Evolutionary conservation across 495 filamentous ascomycete species (phyloP).

Genomic region (Penicillium subrubescens): DNA sequence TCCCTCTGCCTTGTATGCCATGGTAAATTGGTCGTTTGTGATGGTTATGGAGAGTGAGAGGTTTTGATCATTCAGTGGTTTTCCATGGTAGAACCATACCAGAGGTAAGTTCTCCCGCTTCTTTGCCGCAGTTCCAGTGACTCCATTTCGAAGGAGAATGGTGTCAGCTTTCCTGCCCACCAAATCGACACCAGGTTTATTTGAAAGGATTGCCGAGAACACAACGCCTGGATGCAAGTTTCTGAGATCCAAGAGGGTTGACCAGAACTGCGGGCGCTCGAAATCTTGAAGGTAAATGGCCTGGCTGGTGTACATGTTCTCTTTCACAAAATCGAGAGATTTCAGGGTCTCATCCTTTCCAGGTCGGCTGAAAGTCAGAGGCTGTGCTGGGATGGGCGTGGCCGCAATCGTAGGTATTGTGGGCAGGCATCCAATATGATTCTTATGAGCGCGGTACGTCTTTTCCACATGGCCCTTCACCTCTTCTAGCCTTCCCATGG

Average conservation of each 20-base stretch:
- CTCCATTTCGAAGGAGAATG: conserved; percentile 9
- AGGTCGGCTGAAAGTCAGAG: conserved; percentile 2
- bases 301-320: conserved; percentile 6
- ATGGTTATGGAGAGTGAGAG: conserved; percentile 7
- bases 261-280: conserved; percentile 1
- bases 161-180: conserved; percentile 4
- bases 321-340: background rate
- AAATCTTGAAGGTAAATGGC: conserved; percentile 9
- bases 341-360: background rate
- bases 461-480: background rate
- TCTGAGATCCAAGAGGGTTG: conserved; percentile 5
- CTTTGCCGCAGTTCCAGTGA: conserved; percentile 14
- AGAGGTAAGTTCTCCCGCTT: background rate
- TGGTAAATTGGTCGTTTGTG: conserved; percentile 10
- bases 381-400: background rate
- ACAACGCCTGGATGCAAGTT: conserved; percentile 11
- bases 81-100: conserved; percentile 14
- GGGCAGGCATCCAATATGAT: background rate
- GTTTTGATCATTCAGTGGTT: conserved; percentile 14
- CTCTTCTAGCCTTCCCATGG: conserved; percentile 1
- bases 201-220: conserved; percentile 14
- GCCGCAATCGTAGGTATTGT: background rate
- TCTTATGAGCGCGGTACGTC: background rate
- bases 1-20: conserved; percentile 9
- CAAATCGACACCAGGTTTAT: conserved; percentile 3